A percentile compares a stretch with the other conserved stretches of the same genome.
These are phyloP conservation scores for Prinsepia uniflora DNA, from an alignment of 306 rosid species.

Conservation along the genomic window DNA sequence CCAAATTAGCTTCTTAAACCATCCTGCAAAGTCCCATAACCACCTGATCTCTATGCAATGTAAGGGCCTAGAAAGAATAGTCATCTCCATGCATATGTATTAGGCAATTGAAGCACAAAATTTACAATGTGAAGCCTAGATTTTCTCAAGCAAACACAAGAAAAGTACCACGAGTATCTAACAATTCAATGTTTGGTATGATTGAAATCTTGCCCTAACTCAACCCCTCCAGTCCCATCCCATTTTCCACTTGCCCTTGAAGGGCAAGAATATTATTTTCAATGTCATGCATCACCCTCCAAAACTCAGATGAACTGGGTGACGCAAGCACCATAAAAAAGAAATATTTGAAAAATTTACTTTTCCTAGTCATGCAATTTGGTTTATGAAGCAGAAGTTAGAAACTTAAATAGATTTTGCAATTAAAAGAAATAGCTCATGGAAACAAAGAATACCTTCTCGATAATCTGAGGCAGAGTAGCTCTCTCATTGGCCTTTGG, in stretches of 20 bases:
- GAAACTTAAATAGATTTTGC: slow-evolving; percentile 5
- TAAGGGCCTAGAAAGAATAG: not conserved
- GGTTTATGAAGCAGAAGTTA: not conserved
- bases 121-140: not conserved
- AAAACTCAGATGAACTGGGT: not conserved
- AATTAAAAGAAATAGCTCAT: slow-evolving; percentile 21
- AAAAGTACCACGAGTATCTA: slow-evolving; percentile 1
- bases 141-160: not conserved
- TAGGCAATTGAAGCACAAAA: not conserved
- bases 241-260: not conserved
- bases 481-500: slow-evolving; percentile 84
- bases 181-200: not conserved
- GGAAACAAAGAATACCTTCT: slow-evolving; percentile 51
- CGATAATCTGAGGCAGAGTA: slow-evolving; percentile 60
- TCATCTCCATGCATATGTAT: not conserved
- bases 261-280: not conserved
- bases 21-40: slow-evolving; percentile 6
- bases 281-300: not conserved
- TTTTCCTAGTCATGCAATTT: not conserved
- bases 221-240: slow-evolving; percentile 10
- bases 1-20: not conserved
- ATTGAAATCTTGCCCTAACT: not conserved
- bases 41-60: not conserved
- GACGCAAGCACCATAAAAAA: slow-evolving; percentile 1
- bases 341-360: not conserved